A percentile compares a stretch with the other conserved stretches of the same genome.
Evolutionary conservation across 2,329 filamentous ascomycete species (phyloP).

Genomic region (Aspergillus sclerotialis): DNA sequence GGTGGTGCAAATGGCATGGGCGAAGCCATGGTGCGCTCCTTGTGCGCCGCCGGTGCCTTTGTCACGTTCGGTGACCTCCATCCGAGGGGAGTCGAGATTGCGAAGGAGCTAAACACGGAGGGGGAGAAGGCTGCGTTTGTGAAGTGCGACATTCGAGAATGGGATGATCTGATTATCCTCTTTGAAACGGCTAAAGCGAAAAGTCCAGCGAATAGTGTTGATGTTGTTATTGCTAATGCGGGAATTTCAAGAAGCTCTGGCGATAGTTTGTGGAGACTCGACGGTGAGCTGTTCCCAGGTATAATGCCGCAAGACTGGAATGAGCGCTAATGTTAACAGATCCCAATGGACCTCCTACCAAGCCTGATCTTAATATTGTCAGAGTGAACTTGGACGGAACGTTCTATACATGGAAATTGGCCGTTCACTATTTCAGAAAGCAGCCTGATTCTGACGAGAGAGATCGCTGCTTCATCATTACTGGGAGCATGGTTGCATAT

Average conservation of each 20-base stretch:
- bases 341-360: neutral
- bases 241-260: neutral
- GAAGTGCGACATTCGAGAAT: neutral
- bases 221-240: neutral
- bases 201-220: neutral
- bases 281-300: neutral
- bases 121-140: too few species aligned
- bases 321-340: neutral
- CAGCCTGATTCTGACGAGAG: neutral
- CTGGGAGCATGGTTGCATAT: neutral
- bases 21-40: constrained; percentile 28
- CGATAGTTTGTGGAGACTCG: neutral
- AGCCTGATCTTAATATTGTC: neutral
- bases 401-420: neutral
- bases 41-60: constrained; percentile 32
- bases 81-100: constrained; percentile 1
- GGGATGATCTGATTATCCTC: neutral
- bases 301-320: neutral
- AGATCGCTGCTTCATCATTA: neutral
- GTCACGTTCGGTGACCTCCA: constrained; percentile 31
- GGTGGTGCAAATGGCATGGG: constrained; percentile 30
- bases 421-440: neutral
- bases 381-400: neutral
- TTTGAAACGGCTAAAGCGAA: neutral
- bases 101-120: too few species aligned